Evolutionary conservation across 176 grass and related monocot species (phyloP).

Genomic region (Pontederia paniculata): DNA sequence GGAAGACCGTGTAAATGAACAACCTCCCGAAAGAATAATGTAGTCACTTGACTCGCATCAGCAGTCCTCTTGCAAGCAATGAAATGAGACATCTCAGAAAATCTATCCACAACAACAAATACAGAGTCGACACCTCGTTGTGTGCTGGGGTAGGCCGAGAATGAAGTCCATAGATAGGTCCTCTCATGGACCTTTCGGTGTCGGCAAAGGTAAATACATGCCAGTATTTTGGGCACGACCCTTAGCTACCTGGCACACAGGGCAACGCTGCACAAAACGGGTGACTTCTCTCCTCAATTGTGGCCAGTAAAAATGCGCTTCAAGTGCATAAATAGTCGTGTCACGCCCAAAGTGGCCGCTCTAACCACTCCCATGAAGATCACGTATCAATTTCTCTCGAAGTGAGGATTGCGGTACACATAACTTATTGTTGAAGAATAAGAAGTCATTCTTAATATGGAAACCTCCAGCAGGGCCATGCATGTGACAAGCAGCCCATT

Average conservation of each 20-base stretch:
- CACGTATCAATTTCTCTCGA: not conserved
- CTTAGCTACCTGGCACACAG: not conserved
- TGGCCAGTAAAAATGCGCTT: not conserved
- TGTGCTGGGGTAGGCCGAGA: not conserved
- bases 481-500: not conserved
- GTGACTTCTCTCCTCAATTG: not conserved
- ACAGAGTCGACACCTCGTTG: not conserved
- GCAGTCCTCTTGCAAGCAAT: not conserved
- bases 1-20: not conserved
- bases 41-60: not conserved
- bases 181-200: not conserved
- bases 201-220: not conserved
- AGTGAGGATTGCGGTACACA: not conserved
- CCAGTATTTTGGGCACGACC: not conserved
- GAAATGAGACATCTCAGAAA: not conserved
- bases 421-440: not conserved
- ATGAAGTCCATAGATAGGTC: not conserved
- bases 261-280: not conserved
- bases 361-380: not conserved
- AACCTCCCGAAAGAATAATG: not conserved
- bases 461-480: not conserved
- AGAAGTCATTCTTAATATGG: not conserved
- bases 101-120: not conserved
- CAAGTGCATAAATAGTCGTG: not conserved
- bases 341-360: not conserved